Evolutionary conservation across 305 asterid genomes (phyloP).

Genomic region (Fraxinus sp.): DNA sequence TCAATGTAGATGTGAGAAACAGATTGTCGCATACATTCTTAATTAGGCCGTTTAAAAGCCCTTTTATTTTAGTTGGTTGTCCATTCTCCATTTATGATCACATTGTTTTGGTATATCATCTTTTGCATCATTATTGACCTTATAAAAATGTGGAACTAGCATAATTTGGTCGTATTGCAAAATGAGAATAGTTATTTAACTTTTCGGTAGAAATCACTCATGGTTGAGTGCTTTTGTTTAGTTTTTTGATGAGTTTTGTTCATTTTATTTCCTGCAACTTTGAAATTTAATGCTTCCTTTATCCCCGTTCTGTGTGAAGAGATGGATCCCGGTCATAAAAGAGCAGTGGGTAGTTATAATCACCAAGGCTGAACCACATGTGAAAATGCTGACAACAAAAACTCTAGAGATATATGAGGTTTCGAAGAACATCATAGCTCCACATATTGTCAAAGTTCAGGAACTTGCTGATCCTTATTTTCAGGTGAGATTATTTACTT

Average conservation of each 20-base stretch:
- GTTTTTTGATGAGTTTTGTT: neutral
- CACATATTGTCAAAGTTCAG: constrained; percentile 64
- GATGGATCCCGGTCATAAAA: constrained; percentile 71
- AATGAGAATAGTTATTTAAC: neutral
- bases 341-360: constrained; percentile 71
- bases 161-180: neutral
- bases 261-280: neutral
- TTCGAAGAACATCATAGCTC: constrained; percentile 58
- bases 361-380: constrained; percentile 66
- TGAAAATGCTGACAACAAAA: constrained; percentile 52
- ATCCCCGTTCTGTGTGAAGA: constrained; percentile 44
- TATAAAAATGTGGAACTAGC: neutral
- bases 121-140: neutral
- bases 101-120: constrained; percentile 3
- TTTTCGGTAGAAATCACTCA: neutral
- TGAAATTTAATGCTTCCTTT: constrained; percentile 4
- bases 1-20: constrained; percentile 7
- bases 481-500: constrained; percentile 49
- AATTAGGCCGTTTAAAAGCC: neutral
- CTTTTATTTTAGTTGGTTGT: constrained; percentile 2
- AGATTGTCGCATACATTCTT: neutral
- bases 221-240: neutral
- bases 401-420: constrained; percentile 60
- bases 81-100: neutral
- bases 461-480: constrained; percentile 72